A percentile compares a stretch with the other conserved stretches of the same genome.
phyloP scores from a whole-genome alignment of 179 eudicot species.

The Beta corolliflora region DNA sequence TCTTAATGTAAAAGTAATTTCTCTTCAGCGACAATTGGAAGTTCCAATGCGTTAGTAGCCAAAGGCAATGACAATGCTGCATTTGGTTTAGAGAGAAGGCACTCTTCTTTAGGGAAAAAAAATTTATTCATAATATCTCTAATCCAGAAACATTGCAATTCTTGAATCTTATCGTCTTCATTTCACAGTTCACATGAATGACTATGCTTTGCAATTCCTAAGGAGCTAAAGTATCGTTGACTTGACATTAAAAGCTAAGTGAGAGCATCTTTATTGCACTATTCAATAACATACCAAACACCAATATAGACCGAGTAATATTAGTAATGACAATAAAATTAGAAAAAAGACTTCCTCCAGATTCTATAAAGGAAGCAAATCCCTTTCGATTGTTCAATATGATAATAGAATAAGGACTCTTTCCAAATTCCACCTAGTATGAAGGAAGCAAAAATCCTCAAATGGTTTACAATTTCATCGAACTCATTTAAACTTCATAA shows the following conservation, averaged over 20 bases:
- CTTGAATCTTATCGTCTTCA: not conserved
- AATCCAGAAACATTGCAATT: not conserved
- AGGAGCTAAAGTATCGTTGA: not conserved
- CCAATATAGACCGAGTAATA: too few relatives aligned
- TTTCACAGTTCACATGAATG: not conserved
- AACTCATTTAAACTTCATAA: not conserved
- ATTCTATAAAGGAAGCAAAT: too few relatives aligned
- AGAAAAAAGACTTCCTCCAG: too few relatives aligned
- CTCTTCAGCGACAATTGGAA: not conserved
- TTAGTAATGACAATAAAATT: too few relatives aligned
- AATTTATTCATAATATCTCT: not conserved
- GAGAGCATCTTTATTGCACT: not conserved
- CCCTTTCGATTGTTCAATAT: too few relatives aligned
- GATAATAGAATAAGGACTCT: too few relatives aligned
- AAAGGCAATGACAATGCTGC: not conserved
- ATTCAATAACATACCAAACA: too few relatives aligned
- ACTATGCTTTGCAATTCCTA: not conserved
- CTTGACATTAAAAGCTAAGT: not conserved
- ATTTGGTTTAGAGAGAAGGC: not conserved
- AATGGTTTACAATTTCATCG: not conserved
- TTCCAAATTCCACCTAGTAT: too few relatives aligned
- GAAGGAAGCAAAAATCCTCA: too few relatives aligned
- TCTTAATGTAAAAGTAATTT: not conserved
- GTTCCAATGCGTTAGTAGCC: not conserved
- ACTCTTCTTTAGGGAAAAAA: not conserved